Evolutionary conservation across 1,139 yeast species (phyloP), one percentile per base, ranked within the genome.

Genomic region (Arxiozyma slooffiae): DNA sequence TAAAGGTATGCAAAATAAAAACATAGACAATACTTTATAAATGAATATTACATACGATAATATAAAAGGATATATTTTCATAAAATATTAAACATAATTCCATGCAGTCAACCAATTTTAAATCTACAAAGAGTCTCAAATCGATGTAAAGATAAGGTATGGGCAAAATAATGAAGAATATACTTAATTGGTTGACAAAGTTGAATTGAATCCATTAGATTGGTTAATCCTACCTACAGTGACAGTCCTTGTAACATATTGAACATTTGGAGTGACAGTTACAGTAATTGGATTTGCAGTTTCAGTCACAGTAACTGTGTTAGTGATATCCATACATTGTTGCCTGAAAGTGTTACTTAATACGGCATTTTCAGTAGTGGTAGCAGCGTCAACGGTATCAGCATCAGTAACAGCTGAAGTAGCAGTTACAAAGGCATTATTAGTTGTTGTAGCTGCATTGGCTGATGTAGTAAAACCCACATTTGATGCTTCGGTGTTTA

Each of bases 241-340:
- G 26, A 48, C 47, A 7, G 62, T 55, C 24, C 58, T 58, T 11
- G 63, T 58, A 24, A 57, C 57, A 14, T 54, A 57, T 48, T 57
- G 50, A 3, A 44, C n/a, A n/a, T 37, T 30, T 11, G 49, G 41
- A 24, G 47, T 24, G 1, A 22, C 40, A 16, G 47, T 38, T 1
- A 39, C 17, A 14, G 51, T 48, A 18, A 52, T 51, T 30, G 58
- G 58, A 18, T 48, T 50, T 36, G 55, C n/a, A 21, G 44, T 22
- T 24, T 39, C 37, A 14, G 50, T 44, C 14, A 38, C 30, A 4
- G 40, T 38, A 9, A 34, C 42, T 21, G 17, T n/a, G 7, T 41
- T 34, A 7, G 34, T 26, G 2, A 26, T 34, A 26, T 24, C 44
- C 26, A 18, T 34, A 18, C 44, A 41, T 24, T 41, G 50, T 20